A percentile compares a stretch with the other conserved stretches of the same genome.
Conservation (phyloP, 2,329 filamentous ascomycete species). For the Trichoderma sp. region DNA sequence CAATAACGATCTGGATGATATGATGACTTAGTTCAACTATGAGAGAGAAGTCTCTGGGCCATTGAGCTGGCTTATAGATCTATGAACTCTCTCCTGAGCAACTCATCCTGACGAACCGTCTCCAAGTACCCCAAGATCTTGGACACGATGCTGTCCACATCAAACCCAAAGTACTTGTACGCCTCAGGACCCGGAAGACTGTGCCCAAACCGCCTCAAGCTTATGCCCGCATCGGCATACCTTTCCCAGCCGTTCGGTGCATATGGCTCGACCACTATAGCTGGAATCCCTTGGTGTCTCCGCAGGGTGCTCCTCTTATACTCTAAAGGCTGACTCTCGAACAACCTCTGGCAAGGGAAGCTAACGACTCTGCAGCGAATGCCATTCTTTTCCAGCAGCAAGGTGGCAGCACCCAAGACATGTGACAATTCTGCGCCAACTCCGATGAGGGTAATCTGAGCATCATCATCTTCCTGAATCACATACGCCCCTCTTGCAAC, state of each 20-base stretch:
- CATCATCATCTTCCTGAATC: constrained; percentile 46
- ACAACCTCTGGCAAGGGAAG: constrained; percentile 45
- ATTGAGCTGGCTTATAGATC: neutral
- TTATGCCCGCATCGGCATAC: constrained; percentile 14
- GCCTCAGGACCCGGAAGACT: constrained; percentile 19
- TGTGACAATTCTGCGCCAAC: constrained; percentile 45
- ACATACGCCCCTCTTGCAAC: constrained; percentile 52
- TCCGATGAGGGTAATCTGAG: constrained; percentile 50
- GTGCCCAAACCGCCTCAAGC: neutral
- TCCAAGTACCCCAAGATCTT: neutral
- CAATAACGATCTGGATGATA: too few species aligned
- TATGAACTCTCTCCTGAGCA: neutral
- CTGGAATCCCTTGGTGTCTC: constrained; percentile 3
- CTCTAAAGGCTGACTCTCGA: constrained; percentile 35
- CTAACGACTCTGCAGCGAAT: constrained; percentile 43
- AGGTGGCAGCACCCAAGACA: constrained; percentile 44
- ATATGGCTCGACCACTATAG: constrained; percentile 11
- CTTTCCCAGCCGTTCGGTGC: constrained; percentile 13
- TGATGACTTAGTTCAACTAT: too few species aligned
- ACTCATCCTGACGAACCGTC: neutral
- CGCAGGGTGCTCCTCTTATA: neutral
- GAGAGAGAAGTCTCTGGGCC: neutral
- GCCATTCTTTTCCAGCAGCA: constrained; percentile 40
- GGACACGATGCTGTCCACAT: constrained; percentile 9
- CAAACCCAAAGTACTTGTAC: constrained; percentile 21